Base-by-base conservation (phyloP, 2,329 filamentous ascomycete species). In the Parafenestella ontariensis region DNA sequence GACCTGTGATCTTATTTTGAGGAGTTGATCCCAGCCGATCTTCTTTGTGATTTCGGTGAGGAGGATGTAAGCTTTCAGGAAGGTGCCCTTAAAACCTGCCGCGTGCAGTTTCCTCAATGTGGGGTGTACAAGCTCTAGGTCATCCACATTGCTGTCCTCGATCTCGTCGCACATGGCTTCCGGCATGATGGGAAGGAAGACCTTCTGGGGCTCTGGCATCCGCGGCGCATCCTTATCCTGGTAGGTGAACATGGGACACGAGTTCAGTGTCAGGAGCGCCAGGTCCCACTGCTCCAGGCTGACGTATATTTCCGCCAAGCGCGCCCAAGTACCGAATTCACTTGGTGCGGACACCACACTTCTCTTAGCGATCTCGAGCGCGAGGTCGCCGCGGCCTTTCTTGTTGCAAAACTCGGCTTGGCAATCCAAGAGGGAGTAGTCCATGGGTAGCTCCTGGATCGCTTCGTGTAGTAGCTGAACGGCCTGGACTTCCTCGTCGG, bases 171-270 rank as follows among this genome's bases (percentile, higher is more conserved):
- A 86, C 53, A 93, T 87, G 17, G 91, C 96, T 76, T 98, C 95
- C 0, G 90, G 85, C 47, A 98, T 83, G 15, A 94, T 90, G 0
- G 95, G 95, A 13, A 99, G 84, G 64, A 90, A 87, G 37, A 98
- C 90, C 51, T 92, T 90, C 66, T 90, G 89, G 0, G 95, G 93
- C 70, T 96, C 92, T 1, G 95, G 95, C 89, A 98, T 94, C 55
- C 95, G 80, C 3, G 95, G 95, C 5, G 92, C 89, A 74, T 99
- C 95, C 76, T 97, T 98, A 77, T 99, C 95, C 77, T 98, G 95
- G 76, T 99, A 98, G 6, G 95, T 99, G 76, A 99, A 99, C 95
- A 99, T 99, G 8, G 95, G 95, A 76, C 95, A 99, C 17, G 95
- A 99, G 78, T 99, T 99, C 47, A 99, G 83, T 3, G 95, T 98